Evolutionary conservation across 2,329 filamentous ascomycete genomes (phyloP), one percentile per base, ranked within the genome.

Genomic region (Ceratocystis smalleyi): DNA sequence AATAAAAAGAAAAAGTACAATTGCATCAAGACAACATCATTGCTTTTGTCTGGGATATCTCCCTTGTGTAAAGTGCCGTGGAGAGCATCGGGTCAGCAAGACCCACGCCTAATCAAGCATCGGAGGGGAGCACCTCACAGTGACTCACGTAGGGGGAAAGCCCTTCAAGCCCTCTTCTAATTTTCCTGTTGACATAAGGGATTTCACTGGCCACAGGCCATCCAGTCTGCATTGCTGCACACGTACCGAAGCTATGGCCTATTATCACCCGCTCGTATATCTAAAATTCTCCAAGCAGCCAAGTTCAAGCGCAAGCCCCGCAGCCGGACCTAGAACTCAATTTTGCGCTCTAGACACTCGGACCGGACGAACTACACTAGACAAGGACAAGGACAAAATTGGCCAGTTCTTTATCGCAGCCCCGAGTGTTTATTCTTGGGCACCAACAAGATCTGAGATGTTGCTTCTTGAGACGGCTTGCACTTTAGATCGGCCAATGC

Each of bases 1-100:
- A 40, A 40, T 40, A 40, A 57, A 64, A 54, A 64, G 3, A 47
- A 54, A 61, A 60, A 57, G 32, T 57, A 57, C 60, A 59, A 59
- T 32, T 63, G n/a, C 47, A 43, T 63, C 30, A 63, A 27, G 51
- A 54, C 22, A 55, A 35, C 43, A 43, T 54, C 19, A 35, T 5
- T 22, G 3, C 22, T 6, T 51, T 10, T 45, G 45, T 61, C 32
- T 61, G 15, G 5, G 12, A 12, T 15, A 43, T 17, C 27, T 19
- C 10, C n/a, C 24, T 7, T 32, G 27, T 30, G 6, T n/a, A 30
- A 22, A 35, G 54, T 35, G 54, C 32, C 32, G 15, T 57, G 30
- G 54, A 24, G 54, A 35, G 27, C 19, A 35, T 12, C 10, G 22
- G 49, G 49, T 24, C 22, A 12, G 22, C 10, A 51, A 10, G 1